These are phyloP conservation scores for Fusarium anguioides DNA, from an alignment of 2,329 filamentous ascomycete genomes.

Conservation along the genomic window DNA sequence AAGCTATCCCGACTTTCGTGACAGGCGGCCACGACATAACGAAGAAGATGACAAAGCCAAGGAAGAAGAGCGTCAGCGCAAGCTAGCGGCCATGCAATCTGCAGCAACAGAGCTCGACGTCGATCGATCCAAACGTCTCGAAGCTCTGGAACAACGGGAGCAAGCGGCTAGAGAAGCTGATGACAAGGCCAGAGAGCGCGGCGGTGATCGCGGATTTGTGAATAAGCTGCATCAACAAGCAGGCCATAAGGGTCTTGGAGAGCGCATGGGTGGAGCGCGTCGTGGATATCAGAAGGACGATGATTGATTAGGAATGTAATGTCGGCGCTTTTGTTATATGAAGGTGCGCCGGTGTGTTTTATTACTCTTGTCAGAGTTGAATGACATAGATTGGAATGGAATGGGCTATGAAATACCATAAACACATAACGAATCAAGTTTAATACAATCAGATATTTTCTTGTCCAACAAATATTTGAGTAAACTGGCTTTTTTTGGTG, in stretches of 20 bases:
- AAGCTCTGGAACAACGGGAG: constrained; percentile 74
- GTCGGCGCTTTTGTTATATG: background rate
- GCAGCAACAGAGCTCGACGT: constrained; percentile 75
- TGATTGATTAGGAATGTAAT: constrained; percentile 52
- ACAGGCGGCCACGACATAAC: constrained; percentile 38
- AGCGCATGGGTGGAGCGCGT: constrained; percentile 62
- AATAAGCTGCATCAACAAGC: constrained; percentile 71
- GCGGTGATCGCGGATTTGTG: constrained; percentile 72
- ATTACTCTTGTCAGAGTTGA: background rate
- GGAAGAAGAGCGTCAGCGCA: constrained; percentile 71
- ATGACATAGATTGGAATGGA: background rate
- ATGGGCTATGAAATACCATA: background rate
- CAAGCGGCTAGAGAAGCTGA: constrained; percentile 73
- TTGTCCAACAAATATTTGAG: background rate
- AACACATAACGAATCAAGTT: background rate
- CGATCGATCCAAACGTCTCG: constrained; percentile 75
- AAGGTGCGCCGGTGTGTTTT: background rate
- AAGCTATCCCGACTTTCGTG: constrained; percentile 38
- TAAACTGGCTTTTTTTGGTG: constrained; percentile 1
- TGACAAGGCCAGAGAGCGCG: constrained; percentile 70
- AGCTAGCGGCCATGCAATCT: constrained; percentile 78
- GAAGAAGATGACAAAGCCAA: constrained; percentile 46
- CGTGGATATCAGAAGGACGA: constrained; percentile 61
- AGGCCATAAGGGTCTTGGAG: constrained; percentile 62
- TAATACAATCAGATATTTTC: background rate